A percentile compares a stretch with the other conserved stretches of the same genome.
phyloP scores from a whole-genome alignment of 768 basidiomycete species.

The Clavulina sp. region DNA sequence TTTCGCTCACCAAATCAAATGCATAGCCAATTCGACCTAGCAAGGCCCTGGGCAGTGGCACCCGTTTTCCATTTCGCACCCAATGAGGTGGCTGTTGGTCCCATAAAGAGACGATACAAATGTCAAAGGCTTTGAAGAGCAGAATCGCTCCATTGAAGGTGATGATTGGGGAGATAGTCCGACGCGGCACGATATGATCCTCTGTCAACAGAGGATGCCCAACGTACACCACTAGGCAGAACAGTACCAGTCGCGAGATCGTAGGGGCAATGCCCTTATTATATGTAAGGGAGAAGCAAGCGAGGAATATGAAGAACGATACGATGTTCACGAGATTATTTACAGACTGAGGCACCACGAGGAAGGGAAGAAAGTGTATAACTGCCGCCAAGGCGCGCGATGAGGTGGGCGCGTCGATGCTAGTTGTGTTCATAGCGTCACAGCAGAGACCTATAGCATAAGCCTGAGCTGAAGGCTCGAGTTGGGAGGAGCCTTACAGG shows the following conservation, averaged over 20 bases:
- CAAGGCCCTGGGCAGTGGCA: conserved; percentile 4
- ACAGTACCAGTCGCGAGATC: conserved; percentile 3
- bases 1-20: conserved; percentile 2
- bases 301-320: background rate
- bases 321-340: background rate
- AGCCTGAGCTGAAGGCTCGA: too few relatives aligned
- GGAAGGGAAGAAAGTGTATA: background rate
- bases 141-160: too few relatives aligned
- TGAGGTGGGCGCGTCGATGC: too few relatives aligned
- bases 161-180: too few relatives aligned
- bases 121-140: background rate
- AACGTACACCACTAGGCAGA: conserved; percentile 1
- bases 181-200: too few relatives aligned
- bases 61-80: conserved; percentile 1
- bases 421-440: too few relatives aligned
- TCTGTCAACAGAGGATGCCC: too few relatives aligned
- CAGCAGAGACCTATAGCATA: too few relatives aligned
- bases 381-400: background rate
- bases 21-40: background rate
- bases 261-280: background rate
- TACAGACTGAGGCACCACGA: background rate
- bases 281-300: background rate
- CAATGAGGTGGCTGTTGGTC: background rate
- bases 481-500: too few relatives aligned
- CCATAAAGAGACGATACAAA: background rate